These are phyloP conservation scores for Oenanthe sinensis DNA, from an alignment of 129 eudicot genomes.

Conservation along the genomic window DNA sequence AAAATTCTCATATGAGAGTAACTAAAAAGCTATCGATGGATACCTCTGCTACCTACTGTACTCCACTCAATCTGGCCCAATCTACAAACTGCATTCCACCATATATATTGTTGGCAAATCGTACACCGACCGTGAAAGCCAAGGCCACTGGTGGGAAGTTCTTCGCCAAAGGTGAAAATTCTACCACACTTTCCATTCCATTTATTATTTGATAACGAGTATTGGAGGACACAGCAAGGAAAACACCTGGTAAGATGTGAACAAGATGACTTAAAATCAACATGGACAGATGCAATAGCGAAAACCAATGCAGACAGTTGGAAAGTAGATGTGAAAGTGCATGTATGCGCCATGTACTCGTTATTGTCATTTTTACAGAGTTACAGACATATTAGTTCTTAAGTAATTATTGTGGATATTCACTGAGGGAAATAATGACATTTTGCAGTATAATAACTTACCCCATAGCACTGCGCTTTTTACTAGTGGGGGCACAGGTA, in stretches of 20 bases:
- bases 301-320: neutral
- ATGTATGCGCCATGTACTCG: neutral
- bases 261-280: neutral
- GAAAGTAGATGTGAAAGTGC: neutral
- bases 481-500: constrained; percentile 81
- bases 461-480: constrained; percentile 98
- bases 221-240: constrained; percentile 87
- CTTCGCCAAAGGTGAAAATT: constrained; percentile 71
- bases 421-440: neutral
- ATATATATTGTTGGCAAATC: constrained; percentile 86
- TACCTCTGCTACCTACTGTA: constrained; percentile 41
- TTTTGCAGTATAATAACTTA: constrained; percentile 18
- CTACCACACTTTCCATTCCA: constrained; percentile 75
- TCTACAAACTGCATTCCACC: constrained; percentile 99
- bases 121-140: constrained; percentile 92
- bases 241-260: constrained; percentile 50
- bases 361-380: neutral
- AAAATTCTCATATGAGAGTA: neutral
- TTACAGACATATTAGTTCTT: neutral
- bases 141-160: constrained; percentile 66
- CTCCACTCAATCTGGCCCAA: constrained; percentile 95
- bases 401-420: neutral
- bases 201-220: constrained; percentile 87
- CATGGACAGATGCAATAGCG: neutral
- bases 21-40: neutral